Evolutionary conservation across 2,329 filamentous ascomycete species (phyloP), one percentile per base, ranked within the genome.

Genomic region (Thelonectria olida): DNA sequence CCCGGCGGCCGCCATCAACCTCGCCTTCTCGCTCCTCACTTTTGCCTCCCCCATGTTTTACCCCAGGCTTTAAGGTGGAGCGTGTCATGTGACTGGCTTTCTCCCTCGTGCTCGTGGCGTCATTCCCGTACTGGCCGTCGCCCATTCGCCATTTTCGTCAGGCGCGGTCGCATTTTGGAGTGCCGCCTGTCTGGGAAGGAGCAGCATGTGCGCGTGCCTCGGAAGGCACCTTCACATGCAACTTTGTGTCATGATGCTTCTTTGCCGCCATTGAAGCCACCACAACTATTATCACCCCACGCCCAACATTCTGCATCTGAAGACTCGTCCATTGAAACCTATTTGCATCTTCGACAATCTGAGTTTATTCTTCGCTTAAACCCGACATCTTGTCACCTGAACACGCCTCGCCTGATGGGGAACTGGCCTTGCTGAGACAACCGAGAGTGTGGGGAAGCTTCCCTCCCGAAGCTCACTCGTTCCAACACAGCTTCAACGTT

Each of bases 201-300:
- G 55, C 67, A 63, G 56, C 68, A 67, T 70, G 68, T 71, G 68
- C 65, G 62, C 60, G 67, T 71, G 67, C 70, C 70, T 72, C 70
- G 70, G 70, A 69, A 70, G 64, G 59, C 52, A 57, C 64, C 60
- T 72, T 72, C 70, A 72, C 70, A 72, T 72, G 70, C 67, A 45
- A 45, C 42, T 27, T 15, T 27, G 13, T 64, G 69, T 69, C 61
- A 62, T 55, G 54, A 56, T 49, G 19, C 39, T 58, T 42, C 54
- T 38, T 50, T 39, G 44, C 50, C 54, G 54, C 47, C 54, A 54
- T 58, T 51, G 59, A 53, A 38, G 58, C 57, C 44, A 61, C 48
- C 58, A 64, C 45, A 47, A 34, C 39, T 27, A 44, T 48, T 36
- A 10, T 25, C 20, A 49, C 56, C 45, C 34, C 51, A 52, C 54